phyloP scores from a whole-genome alignment of 2,329 filamentous ascomycete genomes.

The Diplodia corticola region DNA sequence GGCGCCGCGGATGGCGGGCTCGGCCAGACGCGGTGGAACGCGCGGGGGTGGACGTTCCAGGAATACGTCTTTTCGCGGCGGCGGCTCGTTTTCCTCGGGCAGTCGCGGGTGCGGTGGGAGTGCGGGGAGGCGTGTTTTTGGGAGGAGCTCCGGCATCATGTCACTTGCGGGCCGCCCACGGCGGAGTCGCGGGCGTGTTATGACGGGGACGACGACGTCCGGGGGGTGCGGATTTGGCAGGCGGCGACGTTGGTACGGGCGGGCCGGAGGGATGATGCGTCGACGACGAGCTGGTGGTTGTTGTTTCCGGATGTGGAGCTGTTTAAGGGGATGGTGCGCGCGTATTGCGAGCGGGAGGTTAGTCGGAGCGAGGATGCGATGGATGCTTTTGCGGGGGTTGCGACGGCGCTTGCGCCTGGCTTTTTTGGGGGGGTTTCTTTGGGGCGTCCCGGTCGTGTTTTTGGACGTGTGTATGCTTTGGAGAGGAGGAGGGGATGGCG shows the following conservation, averaged over 20 bases:
- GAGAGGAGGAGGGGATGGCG: neutral
- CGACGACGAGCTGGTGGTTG: too few relatives aligned
- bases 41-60: slow-evolving; percentile 11
- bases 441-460: neutral
- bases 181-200: neutral
- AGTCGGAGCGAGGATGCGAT: neutral
- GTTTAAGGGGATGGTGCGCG: neutral
- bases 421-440: neutral
- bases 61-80: slow-evolving; percentile 6
- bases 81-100: neutral
- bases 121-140: neutral
- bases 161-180: neutral
- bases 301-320: neutral
- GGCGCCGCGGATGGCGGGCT: too few relatives aligned
- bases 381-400: neutral
- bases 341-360: neutral
- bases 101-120: neutral
- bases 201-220: neutral
- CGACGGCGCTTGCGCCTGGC: neutral
- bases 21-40: neutral
- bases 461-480: neutral
- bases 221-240: too few relatives aligned
- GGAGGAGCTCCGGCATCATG: neutral
- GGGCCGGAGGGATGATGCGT: too few relatives aligned
- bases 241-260: too few relatives aligned